phyloP scores from a whole-genome alignment of 169 alveolate species.

The Eimeria sp. region DNA sequence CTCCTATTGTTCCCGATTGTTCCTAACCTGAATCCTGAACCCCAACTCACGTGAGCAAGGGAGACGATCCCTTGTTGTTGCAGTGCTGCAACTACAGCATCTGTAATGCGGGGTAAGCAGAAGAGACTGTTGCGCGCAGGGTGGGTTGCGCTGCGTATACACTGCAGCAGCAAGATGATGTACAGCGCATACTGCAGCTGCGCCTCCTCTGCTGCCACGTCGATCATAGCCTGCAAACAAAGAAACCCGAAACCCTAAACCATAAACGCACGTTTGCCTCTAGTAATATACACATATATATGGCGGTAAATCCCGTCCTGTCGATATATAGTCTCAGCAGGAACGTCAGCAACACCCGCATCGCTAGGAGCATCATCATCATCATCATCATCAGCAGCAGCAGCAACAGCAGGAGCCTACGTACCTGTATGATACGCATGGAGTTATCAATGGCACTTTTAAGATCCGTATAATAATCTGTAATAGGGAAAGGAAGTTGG shows the following conservation, averaged over 20 bases:
- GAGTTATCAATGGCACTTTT: constrained; percentile 84
- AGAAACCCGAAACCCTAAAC: background rate
- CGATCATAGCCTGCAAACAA: constrained; percentile 83
- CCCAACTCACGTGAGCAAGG: constrained; percentile 30
- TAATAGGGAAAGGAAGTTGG: constrained; percentile 80
- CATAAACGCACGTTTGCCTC: background rate
- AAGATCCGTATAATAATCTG: constrained; percentile 86
- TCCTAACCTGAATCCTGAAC: constrained; percentile 1
- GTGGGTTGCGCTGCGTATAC: constrained; percentile 77
- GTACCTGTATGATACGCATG: constrained; percentile 82
- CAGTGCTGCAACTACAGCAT: background rate
- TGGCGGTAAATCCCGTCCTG: background rate
- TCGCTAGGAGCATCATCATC: constrained; percentile 9
- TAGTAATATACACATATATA: no score
- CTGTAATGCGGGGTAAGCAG: constrained; percentile 5
- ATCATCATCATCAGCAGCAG: constrained; percentile 34
- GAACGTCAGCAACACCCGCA: constrained; percentile 30
- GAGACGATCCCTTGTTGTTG: background rate
- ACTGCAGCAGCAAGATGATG: constrained; percentile 83
- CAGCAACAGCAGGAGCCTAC: constrained; percentile 28
- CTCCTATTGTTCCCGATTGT: no score
- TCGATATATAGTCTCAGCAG: background rate
- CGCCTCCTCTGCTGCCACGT: constrained; percentile 84
- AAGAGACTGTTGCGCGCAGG: constrained; percentile 40
- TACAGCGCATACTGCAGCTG: constrained; percentile 80